phyloP scores from a whole-genome alignment of 1,284 basidiomycete genomes.

The Phylloporus gajari region DNA sequence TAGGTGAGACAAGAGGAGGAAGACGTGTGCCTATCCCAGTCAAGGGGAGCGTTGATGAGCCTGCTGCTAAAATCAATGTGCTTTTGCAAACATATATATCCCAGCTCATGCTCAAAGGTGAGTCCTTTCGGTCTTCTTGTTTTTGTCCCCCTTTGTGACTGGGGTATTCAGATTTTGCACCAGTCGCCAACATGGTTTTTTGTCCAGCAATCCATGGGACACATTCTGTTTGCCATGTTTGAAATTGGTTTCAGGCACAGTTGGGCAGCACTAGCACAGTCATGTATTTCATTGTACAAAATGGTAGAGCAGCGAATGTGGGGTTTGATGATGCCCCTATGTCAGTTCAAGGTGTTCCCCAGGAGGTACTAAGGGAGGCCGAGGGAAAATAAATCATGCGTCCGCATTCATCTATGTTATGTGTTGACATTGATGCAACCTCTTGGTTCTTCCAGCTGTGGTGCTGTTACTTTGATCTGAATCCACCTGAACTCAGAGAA shows the following conservation, averaged over 20 bases:
- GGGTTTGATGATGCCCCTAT: slow-evolving; percentile 96
- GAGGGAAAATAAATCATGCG: slow-evolving; percentile 96
- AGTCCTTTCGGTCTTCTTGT: slow-evolving; percentile 9
- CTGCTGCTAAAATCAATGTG: slow-evolving; percentile 97
- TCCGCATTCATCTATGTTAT: slow-evolving; percentile 51
- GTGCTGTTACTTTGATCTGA: slow-evolving; percentile 94
- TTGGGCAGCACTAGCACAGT: slow-evolving; percentile 95
- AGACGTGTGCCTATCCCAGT: slow-evolving; percentile 97
- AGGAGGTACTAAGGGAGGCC: slow-evolving; percentile 90
- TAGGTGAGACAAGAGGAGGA: slow-evolving; percentile 82
- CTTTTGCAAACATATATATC: slow-evolving; percentile 96
- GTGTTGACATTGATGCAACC: slow-evolving; percentile 2
- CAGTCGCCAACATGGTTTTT: slow-evolving; percentile 99
- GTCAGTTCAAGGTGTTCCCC: slow-evolving; percentile 94
- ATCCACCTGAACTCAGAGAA: slow-evolving; percentile 90
- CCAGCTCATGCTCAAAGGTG: slow-evolving; percentile 90
- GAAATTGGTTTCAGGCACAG: slow-evolving; percentile 98
- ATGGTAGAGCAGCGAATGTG: slow-evolving; percentile 96
- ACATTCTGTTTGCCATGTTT: slow-evolving; percentile 96
- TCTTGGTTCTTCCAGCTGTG: slow-evolving; percentile 70
- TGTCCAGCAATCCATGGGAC: slow-evolving; percentile 91
- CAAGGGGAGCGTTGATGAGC: slow-evolving; percentile 96
- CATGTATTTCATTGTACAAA: slow-evolving; percentile 94
- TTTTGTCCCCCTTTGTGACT: not conserved
- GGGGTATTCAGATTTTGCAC: slow-evolving; percentile 76